phyloP scores from a whole-genome alignment of 2,329 filamentous ascomycete species.

The Clonostachys rosea region DNA sequence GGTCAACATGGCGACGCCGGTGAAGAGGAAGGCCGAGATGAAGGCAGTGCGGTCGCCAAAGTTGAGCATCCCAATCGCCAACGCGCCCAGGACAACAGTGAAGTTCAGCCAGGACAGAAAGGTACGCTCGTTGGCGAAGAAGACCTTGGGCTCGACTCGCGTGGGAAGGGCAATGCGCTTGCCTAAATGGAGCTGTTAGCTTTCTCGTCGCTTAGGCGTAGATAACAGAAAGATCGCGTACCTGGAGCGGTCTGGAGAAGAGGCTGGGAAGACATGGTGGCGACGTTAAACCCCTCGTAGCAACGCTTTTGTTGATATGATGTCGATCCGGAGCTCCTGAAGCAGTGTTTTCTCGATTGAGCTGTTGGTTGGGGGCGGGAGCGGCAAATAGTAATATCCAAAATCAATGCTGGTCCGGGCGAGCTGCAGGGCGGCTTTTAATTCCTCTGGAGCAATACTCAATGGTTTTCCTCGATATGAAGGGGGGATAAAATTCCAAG shows the following conservation, averaged over 20 bases:
- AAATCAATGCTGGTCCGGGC: neutral
- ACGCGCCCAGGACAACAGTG: conserved; percentile 93
- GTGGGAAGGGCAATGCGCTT: conserved; percentile 98
- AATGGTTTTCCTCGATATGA: no score
- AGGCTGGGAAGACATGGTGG: conserved; percentile 88
- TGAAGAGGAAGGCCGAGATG: conserved; percentile 92
- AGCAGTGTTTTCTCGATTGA: no score
- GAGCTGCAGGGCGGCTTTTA: neutral
- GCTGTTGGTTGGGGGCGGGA: no score
- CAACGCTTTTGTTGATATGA: no score
- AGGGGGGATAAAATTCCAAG: no score
- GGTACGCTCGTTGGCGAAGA: conserved; percentile 99
- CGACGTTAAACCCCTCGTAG: no score
- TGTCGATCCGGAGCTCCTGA: no score
- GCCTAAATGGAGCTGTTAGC: conserved; percentile 49
- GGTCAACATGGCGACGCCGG: conserved; percentile 85
- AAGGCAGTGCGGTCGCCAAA: conserved; percentile 94
- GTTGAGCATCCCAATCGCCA: conserved; percentile 95
- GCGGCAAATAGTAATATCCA: no score
- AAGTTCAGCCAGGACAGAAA: conserved; percentile 99
- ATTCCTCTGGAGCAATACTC: neutral
- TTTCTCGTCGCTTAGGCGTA: neutral
- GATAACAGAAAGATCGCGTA: conserved; percentile 32
- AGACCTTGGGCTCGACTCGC: conserved; percentile 98
- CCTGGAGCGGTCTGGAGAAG: conserved; percentile 91